A percentile compares a stretch with the other conserved stretches of the same genome.
phyloP scores from a whole-genome alignment of 768 basidiomycete species.

The Russula sp. region DNA sequence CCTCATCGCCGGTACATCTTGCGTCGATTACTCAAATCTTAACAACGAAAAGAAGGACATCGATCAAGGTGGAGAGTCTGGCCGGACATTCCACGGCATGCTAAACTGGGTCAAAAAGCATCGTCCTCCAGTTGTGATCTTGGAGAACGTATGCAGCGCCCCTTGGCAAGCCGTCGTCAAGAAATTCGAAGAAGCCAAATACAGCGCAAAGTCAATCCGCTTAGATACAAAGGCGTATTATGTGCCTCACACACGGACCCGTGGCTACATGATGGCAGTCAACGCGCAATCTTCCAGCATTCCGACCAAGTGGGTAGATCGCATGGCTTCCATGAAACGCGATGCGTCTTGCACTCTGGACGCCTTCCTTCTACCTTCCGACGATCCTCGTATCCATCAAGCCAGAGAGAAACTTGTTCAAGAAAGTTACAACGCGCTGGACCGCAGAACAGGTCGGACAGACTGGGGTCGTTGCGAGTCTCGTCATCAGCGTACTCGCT shows the following conservation, averaged over 20 bases:
- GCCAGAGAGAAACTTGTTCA: constrained; percentile 80
- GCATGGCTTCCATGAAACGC: constrained; percentile 61
- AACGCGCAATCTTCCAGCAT: constrained; percentile 55
- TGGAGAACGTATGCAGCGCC: constrained; percentile 91
- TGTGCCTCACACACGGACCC: constrained; percentile 90
- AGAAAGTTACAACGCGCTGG: constrained; percentile 56
- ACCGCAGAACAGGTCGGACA: constrained; percentile 64
- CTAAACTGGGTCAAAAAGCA: constrained; percentile 85
- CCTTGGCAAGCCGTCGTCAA: constrained; percentile 77
- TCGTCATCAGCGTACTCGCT: constrained; percentile 79
- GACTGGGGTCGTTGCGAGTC: constrained; percentile 94
- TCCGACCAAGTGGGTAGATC: constrained; percentile 62
- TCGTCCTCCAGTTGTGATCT: constrained; percentile 84
- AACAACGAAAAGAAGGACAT: constrained; percentile 91
- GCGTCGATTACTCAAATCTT: constrained; percentile 94
- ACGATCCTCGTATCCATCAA: constrained; percentile 87
- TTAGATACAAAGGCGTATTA: constrained; percentile 88
- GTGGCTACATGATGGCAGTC: constrained; percentile 81
- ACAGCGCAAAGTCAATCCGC: constrained; percentile 62
- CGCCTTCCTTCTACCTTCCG: constrained; percentile 84
- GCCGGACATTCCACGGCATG: constrained; percentile 92
- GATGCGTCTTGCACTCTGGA: constrained; percentile 88
- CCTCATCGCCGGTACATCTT: constrained; percentile 90
- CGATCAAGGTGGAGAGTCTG: constrained; percentile 86
- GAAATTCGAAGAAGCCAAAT: constrained; percentile 69